Conservation (phyloP, 2,329 filamentous ascomycete genomes). For the Diaporthe citrichinensis region DNA sequence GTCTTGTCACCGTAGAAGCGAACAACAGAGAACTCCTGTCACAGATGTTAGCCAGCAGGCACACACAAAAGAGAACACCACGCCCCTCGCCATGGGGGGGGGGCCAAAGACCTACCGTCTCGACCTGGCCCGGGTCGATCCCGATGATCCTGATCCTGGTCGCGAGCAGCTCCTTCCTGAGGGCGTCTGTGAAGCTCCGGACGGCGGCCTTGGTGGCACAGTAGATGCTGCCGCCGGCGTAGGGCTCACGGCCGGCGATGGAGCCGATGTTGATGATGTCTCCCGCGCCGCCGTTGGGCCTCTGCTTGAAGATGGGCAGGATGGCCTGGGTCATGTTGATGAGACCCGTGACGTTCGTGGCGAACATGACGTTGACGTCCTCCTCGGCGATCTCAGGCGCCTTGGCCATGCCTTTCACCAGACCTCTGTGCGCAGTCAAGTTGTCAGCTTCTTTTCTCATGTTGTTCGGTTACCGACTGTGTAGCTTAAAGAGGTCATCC, state of each 20-base stretch:
- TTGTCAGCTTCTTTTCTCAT: neutral
- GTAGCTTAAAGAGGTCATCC: constrained; percentile 50
- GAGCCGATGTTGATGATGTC: constrained; percentile 97
- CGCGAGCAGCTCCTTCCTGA: constrained; percentile 86
- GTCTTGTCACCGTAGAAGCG: constrained; percentile 89
- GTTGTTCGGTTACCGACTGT: neutral
- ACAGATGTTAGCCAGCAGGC: constrained; percentile 21
- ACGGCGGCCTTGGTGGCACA: constrained; percentile 94
- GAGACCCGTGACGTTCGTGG: constrained; percentile 91
- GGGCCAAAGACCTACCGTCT: constrained; percentile 72
- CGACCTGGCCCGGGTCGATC: constrained; percentile 92
- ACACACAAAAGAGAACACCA: neutral
- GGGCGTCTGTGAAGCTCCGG: constrained; percentile 83
- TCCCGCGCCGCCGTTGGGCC: constrained; percentile 81
- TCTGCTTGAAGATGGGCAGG: constrained; percentile 84
- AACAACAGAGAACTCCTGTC: constrained; percentile 86
- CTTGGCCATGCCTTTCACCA: constrained; percentile 89
- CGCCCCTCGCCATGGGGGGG: neutral
- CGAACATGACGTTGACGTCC: constrained; percentile 90
- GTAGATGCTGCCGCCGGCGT: constrained; percentile 90
- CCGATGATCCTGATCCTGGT: constrained; percentile 87
- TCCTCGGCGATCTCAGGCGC: constrained; percentile 86
- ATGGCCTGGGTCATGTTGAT: constrained; percentile 98
- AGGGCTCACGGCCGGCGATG: constrained; percentile 91
- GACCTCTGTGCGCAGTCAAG: constrained; percentile 72